Base-by-base conservation (phyloP, 805 yeast genomes). In the Metschnikowia colocasiae region DNA sequence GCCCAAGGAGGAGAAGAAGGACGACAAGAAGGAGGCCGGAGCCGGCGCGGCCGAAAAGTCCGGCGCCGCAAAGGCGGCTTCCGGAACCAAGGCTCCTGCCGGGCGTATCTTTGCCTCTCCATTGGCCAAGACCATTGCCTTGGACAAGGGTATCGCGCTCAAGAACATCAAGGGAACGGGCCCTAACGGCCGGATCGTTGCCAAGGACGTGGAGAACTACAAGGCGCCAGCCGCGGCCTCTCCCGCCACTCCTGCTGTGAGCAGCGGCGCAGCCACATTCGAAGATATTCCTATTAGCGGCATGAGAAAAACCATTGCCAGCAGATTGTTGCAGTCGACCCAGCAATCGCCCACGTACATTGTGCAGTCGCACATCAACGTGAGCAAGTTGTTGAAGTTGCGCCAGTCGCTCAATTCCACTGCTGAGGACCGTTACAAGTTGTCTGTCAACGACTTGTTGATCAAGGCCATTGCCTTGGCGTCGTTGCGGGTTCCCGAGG, bases 391-490 rank as follows among this genome's bases (percentile, higher is more conserved):
- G 61, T 80, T 90, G 70, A 92, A 92, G 76, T 81, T 94, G 63
- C 87, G 99, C 73, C 85, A 85, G 57, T 81, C 97, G 20, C 81
- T 94, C 62, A 94, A 94, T 68, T 81, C 90, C 34, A 64, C 85
- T 43, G 85, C 94, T 47, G 85, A 88, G 50, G 97, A 90, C 66
- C 79, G 85, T 65, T 91, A 85, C 81, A 90, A 82, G 74, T 75
- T 94, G 62, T 90, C 97, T 13, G 90, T 94, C 61, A 94, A 94
- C 69, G 99, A 94, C 69, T 80, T 94, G 62, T 78, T 94, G 64
- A 81, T 94, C 71, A 94, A 94, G 79, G 98, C 98, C 51, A 79
- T 94, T 61, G 91, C 97, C 47, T 80, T 82, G 60, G 98, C 99
- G 46, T 80, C 87, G 49, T 76, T 77, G 69, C 82, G 92, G 72